These are phyloP conservation scores for Neurospora tetraspora DNA, from an alignment of 495 filamentous ascomycete species.

Conservation along the genomic window DNA sequence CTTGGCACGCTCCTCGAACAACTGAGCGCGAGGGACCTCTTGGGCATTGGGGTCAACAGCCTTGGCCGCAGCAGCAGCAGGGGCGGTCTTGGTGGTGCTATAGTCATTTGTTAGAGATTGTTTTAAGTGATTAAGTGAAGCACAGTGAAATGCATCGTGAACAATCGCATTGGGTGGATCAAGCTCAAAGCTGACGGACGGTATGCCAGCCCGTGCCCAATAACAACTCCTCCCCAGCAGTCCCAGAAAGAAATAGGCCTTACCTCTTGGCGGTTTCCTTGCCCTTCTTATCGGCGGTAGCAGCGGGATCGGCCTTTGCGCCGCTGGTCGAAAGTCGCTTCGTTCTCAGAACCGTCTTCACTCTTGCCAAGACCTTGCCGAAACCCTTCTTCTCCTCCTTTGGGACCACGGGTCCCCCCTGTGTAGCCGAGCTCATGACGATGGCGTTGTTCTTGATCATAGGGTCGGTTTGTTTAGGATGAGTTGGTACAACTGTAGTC, in stretches of 20 bases:
- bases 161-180: not conserved
- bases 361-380: constrained; percentile 50
- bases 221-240: not conserved
- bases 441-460: constrained; percentile 2
- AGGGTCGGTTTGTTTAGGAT: not conserved
- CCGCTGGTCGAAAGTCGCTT: not conserved
- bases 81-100: constrained; percentile 10
- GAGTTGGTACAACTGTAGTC: not conserved
- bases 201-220: not conserved
- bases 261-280: constrained; percentile 20
- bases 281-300: constrained; percentile 6
- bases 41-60: constrained; percentile 12
- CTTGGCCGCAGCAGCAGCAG: constrained; percentile 17
- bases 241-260: constrained; percentile 1
- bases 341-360: constrained; percentile 50
- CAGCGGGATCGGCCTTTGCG: constrained; percentile 28
- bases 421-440: constrained; percentile 37
- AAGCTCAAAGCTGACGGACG: not conserved
- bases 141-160: no score
- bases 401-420: constrained; percentile 21
- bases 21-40: constrained; percentile 33
- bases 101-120: constrained; percentile 18
- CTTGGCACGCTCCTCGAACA: constrained; percentile 60
- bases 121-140: not conserved
- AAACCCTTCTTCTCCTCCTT: constrained; percentile 51